These are phyloP conservation scores for Chenopodium quinoa DNA, from an alignment of 148 eudicot genomes.

Conservation along the genomic window DNA sequence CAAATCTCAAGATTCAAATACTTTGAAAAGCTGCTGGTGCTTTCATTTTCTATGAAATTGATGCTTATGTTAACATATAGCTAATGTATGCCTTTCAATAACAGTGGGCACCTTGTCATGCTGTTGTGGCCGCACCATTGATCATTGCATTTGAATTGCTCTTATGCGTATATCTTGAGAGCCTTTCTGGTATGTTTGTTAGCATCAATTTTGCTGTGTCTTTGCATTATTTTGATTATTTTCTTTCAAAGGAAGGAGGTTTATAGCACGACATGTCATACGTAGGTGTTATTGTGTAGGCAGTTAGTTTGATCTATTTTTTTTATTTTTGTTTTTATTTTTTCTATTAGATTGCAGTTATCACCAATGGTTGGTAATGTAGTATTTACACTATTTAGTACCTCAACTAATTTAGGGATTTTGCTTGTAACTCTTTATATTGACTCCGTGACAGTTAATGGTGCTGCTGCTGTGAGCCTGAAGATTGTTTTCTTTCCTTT, in stretches of 20 bases:
- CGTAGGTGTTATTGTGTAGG: neutral
- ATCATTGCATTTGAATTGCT: conserved; percentile 89
- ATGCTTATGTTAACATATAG: neutral
- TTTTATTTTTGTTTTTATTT: neutral
- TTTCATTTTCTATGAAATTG: conserved; percentile 7
- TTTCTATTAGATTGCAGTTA: neutral
- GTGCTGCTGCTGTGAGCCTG: conserved; percentile 56
- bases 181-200: conserved; percentile 54
- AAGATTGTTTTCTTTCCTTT: conserved; percentile 86
- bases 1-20: neutral
- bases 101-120: conserved; percentile 99
- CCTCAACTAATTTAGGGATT: neutral
- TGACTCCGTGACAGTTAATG: conserved; percentile 45
- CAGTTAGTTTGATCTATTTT: neutral
- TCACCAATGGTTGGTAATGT: neutral
- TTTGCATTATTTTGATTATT: neutral
- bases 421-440: conserved; percentile 1
- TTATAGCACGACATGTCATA: neutral
- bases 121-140: conserved; percentile 84
- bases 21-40: neutral
- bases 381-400: neutral
- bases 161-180: conserved; percentile 87
- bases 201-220: neutral
- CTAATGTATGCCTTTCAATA: conserved; percentile 6
- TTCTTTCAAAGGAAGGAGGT: neutral